phyloP scores from a whole-genome alignment of 2,329 filamentous ascomycete species.

The Xylaria sp. region DNA sequence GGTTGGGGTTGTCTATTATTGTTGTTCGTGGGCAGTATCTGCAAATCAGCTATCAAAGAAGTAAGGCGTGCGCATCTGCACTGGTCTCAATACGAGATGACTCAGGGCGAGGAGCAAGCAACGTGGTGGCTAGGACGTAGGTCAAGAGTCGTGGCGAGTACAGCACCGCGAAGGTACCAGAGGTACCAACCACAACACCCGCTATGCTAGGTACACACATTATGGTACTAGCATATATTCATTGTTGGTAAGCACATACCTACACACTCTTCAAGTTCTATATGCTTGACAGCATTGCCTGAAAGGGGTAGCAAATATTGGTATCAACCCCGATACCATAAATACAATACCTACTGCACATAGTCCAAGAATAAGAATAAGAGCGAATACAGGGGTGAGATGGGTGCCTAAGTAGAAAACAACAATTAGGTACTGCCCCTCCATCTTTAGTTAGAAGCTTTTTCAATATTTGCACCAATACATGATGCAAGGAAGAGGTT shows the following conservation, averaged over 20 bases:
- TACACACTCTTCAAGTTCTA: not conserved
- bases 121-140: constrained; percentile 34
- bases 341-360: not conserved
- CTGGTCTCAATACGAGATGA: constrained; percentile 35
- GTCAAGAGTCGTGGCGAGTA: constrained; percentile 4
- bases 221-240: not conserved
- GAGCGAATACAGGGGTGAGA: not conserved
- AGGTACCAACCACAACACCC: not conserved
- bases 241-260: no score
- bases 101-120: constrained; percentile 23
- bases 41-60: constrained; percentile 30
- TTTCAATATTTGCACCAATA: constrained; percentile 30
- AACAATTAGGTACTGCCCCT: not conserved
- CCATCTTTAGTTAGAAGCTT: constrained; percentile 6
- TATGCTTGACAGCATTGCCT: no score
- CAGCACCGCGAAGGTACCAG: not conserved
- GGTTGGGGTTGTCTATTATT: constrained; percentile 10
- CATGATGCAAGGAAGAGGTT: constrained; percentile 34
- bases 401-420: not conserved
- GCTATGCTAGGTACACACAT: not conserved
- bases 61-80: constrained; percentile 30
- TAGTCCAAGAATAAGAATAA: no score
- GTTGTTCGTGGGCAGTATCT: constrained; percentile 8
- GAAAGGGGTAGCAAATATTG: no score
- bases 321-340: no score